Evolutionary conservation across 192 early-diverging fungal species (phyloP).

Genomic region (Linnemannia zychae): DNA sequence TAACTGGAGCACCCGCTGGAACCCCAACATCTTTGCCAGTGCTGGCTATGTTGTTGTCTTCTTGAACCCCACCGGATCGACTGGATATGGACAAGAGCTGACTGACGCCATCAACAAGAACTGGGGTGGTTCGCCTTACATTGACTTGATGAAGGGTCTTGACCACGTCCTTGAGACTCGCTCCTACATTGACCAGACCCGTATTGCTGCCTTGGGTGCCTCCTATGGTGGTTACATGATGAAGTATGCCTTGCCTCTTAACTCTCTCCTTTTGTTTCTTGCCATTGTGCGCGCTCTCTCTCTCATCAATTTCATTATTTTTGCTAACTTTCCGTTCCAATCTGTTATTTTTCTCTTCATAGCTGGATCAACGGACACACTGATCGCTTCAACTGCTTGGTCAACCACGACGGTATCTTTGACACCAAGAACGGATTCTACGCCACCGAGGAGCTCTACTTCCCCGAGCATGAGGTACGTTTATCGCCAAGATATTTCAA

Average conservation of each 20-base stretch:
- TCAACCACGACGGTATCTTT: conserved; percentile 85
- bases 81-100: conserved; percentile 84
- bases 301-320: background rate
- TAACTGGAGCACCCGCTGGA: conserved; percentile 78
- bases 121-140: conserved; percentile 84
- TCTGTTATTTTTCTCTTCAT: background rate
- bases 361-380: conserved; percentile 85
- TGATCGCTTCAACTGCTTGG: conserved; percentile 71
- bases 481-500: background rate
- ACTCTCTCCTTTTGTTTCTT: background rate
- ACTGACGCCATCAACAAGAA: conserved; percentile 78
- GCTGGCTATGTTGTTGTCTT: conserved; percentile 79
- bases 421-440: conserved; percentile 71
- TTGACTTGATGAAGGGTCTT: conserved; percentile 81
- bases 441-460: conserved; percentile 85
- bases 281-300: background rate
- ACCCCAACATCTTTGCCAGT: conserved; percentile 79
- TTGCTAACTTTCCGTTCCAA: background rate
- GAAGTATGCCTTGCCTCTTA: conserved; percentile 58
- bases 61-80: conserved; percentile 85
- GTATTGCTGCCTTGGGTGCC: conserved; percentile 77
- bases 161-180: conserved; percentile 69
- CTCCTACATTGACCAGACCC: conserved; percentile 66
- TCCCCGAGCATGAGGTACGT: conserved; percentile 77
- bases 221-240: conserved; percentile 88